phyloP scores from a whole-genome alignment of 257 asterid species.

The Henckelia pumila region DNA sequence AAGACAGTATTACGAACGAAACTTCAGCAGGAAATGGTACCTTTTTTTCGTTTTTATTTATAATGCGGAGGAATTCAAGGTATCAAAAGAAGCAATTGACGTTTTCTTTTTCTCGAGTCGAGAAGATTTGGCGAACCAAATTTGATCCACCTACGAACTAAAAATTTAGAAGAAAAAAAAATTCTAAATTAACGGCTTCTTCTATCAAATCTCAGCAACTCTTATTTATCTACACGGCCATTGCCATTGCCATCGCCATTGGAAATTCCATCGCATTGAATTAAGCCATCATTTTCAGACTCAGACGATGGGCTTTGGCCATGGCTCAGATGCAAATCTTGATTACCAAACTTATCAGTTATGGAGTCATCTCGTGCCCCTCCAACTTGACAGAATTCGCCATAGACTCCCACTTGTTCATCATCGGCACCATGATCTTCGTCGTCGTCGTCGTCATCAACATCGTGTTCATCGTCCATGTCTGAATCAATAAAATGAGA shows the following conservation, averaged over 20 bases:
- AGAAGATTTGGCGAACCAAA: not conserved
- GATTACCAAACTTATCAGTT: constrained; percentile 34
- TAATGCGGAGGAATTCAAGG: no score
- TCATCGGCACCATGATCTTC: not conserved
- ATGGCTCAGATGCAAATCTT: constrained; percentile 31
- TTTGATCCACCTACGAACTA: not conserved
- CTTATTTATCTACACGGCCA: not conserved
- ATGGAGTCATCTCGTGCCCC: constrained; percentile 42
- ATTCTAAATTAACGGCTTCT: constrained; percentile 17
- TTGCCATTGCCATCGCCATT: not conserved
- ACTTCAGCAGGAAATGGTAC: no score
- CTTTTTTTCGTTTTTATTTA: no score
- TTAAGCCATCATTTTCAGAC: constrained; percentile 20
- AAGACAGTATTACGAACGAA: no score
- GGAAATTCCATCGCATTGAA: constrained; percentile 3
- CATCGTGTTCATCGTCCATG: constrained; percentile 40
- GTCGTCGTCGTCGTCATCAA: constrained; percentile 35
- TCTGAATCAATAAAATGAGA: constrained; percentile 34
- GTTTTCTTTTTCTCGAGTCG: not conserved
- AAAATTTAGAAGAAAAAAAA: no score
- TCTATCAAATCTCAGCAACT: not conserved
- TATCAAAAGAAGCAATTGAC: not conserved
- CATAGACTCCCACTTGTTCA: constrained; percentile 1
- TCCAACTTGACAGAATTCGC: constrained; percentile 23
- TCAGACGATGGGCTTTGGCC: constrained; percentile 9